Percentiles rank a stretch among this genome's conserved stretches.
phyloP scores from a whole-genome alignment of 2,329 filamentous ascomycete species.

The Xylaria polymorpha region DNA sequence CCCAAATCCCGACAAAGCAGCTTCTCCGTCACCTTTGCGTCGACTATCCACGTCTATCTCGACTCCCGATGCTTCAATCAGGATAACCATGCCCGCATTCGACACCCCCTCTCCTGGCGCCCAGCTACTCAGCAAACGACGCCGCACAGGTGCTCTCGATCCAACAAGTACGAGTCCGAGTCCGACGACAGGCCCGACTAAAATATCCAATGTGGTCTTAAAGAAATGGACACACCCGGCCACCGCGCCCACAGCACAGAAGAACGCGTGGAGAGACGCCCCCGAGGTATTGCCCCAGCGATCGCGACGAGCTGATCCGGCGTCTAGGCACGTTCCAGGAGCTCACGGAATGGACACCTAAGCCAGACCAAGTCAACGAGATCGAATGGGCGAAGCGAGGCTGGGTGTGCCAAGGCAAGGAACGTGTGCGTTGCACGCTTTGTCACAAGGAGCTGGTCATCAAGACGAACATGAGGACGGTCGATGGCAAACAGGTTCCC shows the following conservation, averaged over 20 bases:
- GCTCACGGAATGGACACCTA: slow-evolving; percentile 92
- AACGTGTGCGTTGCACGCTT: slow-evolving; percentile 85
- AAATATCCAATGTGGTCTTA: slow-evolving; percentile 57
- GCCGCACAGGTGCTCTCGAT: slow-evolving; percentile 60
- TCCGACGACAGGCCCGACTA: slow-evolving; percentile 46
- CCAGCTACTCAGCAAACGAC: slow-evolving; percentile 64
- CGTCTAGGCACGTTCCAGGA: slow-evolving; percentile 89
- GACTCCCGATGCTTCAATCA: slow-evolving; percentile 31
- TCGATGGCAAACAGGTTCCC: slow-evolving; percentile 65
- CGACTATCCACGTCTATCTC: slow-evolving; percentile 52
- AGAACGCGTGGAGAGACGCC: slow-evolving; percentile 48
- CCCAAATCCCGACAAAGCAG: slow-evolving; percentile 48
- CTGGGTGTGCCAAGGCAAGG: slow-evolving; percentile 86
- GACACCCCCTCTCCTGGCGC: slow-evolving; percentile 38
- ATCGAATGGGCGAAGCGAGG: slow-evolving; percentile 94
- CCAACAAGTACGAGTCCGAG: slow-evolving; percentile 52
- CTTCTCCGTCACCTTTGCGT: slow-evolving; percentile 31
- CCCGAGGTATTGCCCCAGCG: slow-evolving; percentile 86
- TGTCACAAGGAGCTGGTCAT: slow-evolving; percentile 88
- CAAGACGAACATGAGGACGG: slow-evolving; percentile 73
- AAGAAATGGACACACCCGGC: slow-evolving; percentile 54
- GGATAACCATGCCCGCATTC: slow-evolving; percentile 36
- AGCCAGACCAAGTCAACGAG: slow-evolving; percentile 86
- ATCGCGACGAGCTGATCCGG: slow-evolving; percentile 82
- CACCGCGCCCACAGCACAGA: slow-evolving; percentile 43